Percentiles rank a stretch among this genome's conserved stretches.
Evolutionary conservation across 352 stramenopile genomes (phyloP).

Genomic region (Globisporangium abappressorium): DNA sequence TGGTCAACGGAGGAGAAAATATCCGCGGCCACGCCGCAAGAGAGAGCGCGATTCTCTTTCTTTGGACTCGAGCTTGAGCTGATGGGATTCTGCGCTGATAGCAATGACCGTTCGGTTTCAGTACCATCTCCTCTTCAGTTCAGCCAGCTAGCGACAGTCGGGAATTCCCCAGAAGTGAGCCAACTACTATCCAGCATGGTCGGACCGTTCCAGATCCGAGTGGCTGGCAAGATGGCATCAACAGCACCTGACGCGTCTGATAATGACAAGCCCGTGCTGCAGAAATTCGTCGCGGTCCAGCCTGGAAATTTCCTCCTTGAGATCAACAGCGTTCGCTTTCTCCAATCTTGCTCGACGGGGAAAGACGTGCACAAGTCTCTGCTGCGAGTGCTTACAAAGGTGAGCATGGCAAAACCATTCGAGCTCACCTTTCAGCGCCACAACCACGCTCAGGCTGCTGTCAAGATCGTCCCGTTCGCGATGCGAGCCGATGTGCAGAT

Average conservation of each 20-base stretch:
- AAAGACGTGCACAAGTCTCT: conserved; percentile 33
- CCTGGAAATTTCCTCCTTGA: conserved; percentile 35
- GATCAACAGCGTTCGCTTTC: conserved; percentile 49
- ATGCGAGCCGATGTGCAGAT: conserved; percentile 48
- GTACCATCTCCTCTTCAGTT: conserved; percentile 2
- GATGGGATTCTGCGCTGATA: conserved; percentile 12
- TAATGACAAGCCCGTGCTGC: conserved; percentile 28
- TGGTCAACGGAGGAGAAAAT: conserved; percentile 15
- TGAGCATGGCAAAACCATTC: conserved; percentile 39
- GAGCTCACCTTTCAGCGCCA: conserved; percentile 58
- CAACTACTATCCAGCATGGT: conserved; percentile 19
- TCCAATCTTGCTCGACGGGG: conserved; percentile 22
- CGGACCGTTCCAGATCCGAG: conserved; percentile 30
- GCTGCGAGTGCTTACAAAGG: conserved; percentile 21
- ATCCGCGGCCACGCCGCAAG: not conserved
- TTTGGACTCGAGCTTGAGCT: conserved; percentile 49
- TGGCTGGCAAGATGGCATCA: conserved; percentile 26
- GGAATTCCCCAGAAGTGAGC: not conserved
- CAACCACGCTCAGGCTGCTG: conserved; percentile 40
- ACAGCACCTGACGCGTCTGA: conserved; percentile 1
- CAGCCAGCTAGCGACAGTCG: not conserved
- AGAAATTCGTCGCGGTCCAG: conserved; percentile 40
- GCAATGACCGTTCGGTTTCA: not conserved
- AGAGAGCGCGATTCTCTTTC: conserved; percentile 24
- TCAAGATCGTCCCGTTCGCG: conserved; percentile 64